Evolutionary conservation across 164 flowering plant species (phyloP).

Genomic region (Dillenia turbinata): DNA sequence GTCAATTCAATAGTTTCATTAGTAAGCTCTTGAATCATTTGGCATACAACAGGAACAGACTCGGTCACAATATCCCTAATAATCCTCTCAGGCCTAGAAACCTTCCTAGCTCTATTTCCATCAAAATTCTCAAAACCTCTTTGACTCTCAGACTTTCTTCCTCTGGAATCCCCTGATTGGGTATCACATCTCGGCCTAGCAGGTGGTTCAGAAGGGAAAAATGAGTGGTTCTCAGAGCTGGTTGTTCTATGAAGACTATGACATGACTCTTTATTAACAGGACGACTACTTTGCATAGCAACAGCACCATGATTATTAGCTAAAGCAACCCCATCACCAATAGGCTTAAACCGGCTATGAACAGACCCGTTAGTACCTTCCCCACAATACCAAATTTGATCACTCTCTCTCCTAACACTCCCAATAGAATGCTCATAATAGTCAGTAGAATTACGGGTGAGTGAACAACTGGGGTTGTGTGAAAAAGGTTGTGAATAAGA

Average conservation of each 20-base stretch:
- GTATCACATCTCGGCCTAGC: constrained; percentile 60
- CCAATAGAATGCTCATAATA: constrained; percentile 66
- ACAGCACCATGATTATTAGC: constrained; percentile 43
- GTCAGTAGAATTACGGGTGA: constrained; percentile 79
- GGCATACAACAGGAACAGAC: constrained; percentile 55
- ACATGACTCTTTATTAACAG: constrained; percentile 35
- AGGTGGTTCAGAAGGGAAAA: constrained; percentile 87
- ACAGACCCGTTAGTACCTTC: constrained; percentile 99
- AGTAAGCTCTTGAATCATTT: constrained; percentile 53
- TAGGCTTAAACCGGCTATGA: constrained; percentile 85
- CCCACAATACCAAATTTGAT: constrained; percentile 85
- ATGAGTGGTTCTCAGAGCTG: constrained; percentile 61
- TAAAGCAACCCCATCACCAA: constrained; percentile 71
- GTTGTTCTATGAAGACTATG: constrained; percentile 42
- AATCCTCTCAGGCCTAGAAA: constrained; percentile 59
- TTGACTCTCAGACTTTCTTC: constrained; percentile 43
- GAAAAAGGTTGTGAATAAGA: constrained; percentile 76
- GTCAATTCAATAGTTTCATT: constrained; percentile 46
- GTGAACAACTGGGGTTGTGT: constrained; percentile 94
- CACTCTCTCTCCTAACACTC: constrained; percentile 51
- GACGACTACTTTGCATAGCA: constrained; percentile 34
- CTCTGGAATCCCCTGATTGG: constrained; percentile 54
- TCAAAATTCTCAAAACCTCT: constrained; percentile 45
- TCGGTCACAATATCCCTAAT: constrained; percentile 62
- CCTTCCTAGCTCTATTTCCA: constrained; percentile 33